These are phyloP conservation scores for Penicillium ucsense DNA, from an alignment of 495 filamentous ascomycete genomes.

Conservation along the genomic window DNA sequence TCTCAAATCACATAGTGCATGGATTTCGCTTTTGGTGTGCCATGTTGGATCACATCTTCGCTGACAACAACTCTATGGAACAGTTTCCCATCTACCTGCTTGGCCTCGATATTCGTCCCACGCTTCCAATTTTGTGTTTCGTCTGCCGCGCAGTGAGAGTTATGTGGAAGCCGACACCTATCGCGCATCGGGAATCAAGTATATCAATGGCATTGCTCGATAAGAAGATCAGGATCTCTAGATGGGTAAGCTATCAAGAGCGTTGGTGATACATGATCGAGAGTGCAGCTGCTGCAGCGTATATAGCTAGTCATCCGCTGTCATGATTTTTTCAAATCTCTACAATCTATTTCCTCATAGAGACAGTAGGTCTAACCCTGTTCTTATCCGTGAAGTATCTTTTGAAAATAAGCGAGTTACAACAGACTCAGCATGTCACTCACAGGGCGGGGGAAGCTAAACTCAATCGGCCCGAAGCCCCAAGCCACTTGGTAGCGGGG, in stretches of 20 bases:
- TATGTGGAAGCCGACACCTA: constrained; percentile 24
- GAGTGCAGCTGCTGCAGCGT: no score
- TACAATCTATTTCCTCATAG: no score
- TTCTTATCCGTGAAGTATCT: no score
- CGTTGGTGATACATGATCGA: no score
- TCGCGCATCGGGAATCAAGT: constrained; percentile 19
- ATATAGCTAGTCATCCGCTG: no score
- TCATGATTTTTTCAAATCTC: no score
- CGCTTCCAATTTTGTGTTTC: constrained; percentile 25
- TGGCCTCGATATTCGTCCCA: constrained; percentile 21
- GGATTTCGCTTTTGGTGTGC: neutral
- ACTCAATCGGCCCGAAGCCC: no score
- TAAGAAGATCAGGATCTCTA: constrained; percentile 1
- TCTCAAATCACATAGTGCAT: neutral
- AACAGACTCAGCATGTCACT: no score
- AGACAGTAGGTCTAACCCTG: no score
- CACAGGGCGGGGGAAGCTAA: no score
- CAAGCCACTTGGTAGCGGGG: no score
- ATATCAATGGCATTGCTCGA: constrained; percentile 24
- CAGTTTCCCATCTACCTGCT: constrained; percentile 15
- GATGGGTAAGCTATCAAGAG: neutral
- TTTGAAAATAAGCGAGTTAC: no score
- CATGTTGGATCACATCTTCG: neutral
- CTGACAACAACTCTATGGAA: neutral
- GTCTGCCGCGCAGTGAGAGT: constrained; percentile 20